Evolutionary conservation across 78 protist species (phyloP), one percentile per base, ranked within the genome.

Genomic region (Protostelium mycophagum): DNA sequence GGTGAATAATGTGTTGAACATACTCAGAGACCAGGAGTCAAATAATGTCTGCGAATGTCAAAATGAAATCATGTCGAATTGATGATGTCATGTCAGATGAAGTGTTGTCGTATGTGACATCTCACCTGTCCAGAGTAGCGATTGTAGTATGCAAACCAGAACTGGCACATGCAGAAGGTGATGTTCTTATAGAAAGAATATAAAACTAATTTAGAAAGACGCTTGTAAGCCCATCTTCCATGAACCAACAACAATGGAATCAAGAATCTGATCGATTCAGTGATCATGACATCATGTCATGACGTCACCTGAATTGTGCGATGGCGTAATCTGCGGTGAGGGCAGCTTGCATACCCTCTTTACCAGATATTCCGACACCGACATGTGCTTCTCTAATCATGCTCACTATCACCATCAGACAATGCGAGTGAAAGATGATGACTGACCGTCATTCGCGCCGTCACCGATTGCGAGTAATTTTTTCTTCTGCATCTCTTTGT

Each of bases 331-430:
- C 99, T 0, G 91, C 28, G 25, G 99, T 96, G 38, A 92, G 36
- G 36, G 93, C 98, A 25, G 99, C 99, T 86, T 97, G 99, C 91
- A 95, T 38, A 38, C 99, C 99, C 87, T 97, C 99, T 10, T 85
- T 36, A 28, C 99, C 99, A n/a, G 87, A 35, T 88, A 98, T 97
- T 36, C 99, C 99, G 0, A 99, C 96, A 83, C 99, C 99, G 5
- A 96, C 94, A 37, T 94, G 94, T 28, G 97, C 96, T 36, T 90
- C 89, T 85, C 63, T 84, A 38, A 90, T 90, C 92, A 88, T 89
- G 28, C 91, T 92, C 0, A 95, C 92, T 28, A 10, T 86, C 16
- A 36, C 63, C 9, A 10, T 23, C 23, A 23, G 16, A 37, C 63
- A 63, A 84, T n/a, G 35, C 16, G 28, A 35, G 63, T 9, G 28